Evolutionary conservation across 2,329 filamentous ascomycete genomes (phyloP).

Genomic region (Aspergillus brunneoviolaceus): DNA sequence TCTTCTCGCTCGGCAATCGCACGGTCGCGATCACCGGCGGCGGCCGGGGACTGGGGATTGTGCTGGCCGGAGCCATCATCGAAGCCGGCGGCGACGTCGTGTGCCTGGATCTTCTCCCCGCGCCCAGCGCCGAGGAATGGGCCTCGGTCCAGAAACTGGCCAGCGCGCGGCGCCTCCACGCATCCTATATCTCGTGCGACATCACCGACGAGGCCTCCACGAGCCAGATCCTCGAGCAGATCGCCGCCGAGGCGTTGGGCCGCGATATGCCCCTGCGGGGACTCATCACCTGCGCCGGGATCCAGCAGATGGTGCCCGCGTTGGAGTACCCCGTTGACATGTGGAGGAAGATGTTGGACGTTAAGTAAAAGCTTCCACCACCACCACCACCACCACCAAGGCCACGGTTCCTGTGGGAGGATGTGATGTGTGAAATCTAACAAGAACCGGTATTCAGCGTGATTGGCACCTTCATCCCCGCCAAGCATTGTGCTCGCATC

Average conservation of each 20-base stretch:
- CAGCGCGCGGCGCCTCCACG: slow-evolving; percentile 32
- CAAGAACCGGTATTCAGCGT: slow-evolving; percentile 20
- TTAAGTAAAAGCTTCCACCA: slow-evolving; percentile 27
- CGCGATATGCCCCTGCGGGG: slow-evolving; percentile 25
- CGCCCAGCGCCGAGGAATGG: slow-evolving; percentile 40
- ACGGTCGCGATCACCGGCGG: slow-evolving; percentile 51
- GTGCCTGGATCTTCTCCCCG: slow-evolving; percentile 48
- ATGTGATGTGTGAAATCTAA: background rate
- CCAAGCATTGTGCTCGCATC: slow-evolving; percentile 34
- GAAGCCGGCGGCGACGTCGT: slow-evolving; percentile 53
- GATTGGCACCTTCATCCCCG: slow-evolving; percentile 37
- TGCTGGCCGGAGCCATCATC: slow-evolving; percentile 49
- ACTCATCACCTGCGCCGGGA: slow-evolving; percentile 50
- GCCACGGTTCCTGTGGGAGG: background rate
- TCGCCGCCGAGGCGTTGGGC: slow-evolving; percentile 28
- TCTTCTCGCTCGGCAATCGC: slow-evolving; percentile 49
- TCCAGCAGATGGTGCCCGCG: slow-evolving; percentile 50
- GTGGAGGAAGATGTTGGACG: slow-evolving; percentile 36
- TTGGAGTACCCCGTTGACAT: slow-evolving; percentile 46
- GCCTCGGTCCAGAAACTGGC: slow-evolving; percentile 44
- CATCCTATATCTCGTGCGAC: slow-evolving; percentile 49
- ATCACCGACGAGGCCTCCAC: slow-evolving; percentile 48
- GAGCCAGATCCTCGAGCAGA: slow-evolving; percentile 35
- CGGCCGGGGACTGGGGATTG: slow-evolving; percentile 53
- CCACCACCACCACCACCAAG: too few species aligned